Conservation (phyloP, 495 filamentous ascomycete species). For the Aspergillus funiculosus region DNA sequence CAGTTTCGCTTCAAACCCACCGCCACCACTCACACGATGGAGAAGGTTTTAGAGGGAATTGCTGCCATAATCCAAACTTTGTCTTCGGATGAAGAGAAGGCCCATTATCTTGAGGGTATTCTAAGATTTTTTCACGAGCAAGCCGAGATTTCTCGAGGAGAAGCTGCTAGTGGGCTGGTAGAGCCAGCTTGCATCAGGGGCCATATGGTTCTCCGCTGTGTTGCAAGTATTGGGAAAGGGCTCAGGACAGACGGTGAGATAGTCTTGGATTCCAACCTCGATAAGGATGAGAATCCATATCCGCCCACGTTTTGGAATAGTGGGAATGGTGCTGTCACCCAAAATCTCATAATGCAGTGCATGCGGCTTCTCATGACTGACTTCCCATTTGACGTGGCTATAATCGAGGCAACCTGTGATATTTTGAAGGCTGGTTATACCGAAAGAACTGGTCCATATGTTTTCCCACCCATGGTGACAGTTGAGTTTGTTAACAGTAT, state of each 20-base stretch:
- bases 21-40: slow-evolving; percentile 67
- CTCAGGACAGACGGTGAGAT: slow-evolving; percentile 66
- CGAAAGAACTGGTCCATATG: slow-evolving; percentile 73
- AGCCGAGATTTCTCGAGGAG: slow-evolving; percentile 31
- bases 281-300: slow-evolving; percentile 30
- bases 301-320: slow-evolving; percentile 54
- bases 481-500: slow-evolving; percentile 65
- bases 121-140: slow-evolving; percentile 53
- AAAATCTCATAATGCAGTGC: slow-evolving; percentile 52
- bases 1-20: slow-evolving; percentile 54
- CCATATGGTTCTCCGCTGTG: slow-evolving; percentile 62
- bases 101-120: slow-evolving; percentile 56
- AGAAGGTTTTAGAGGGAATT: slow-evolving; percentile 75
- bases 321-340: slow-evolving; percentile 48
- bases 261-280: slow-evolving; percentile 57
- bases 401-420: slow-evolving; percentile 70
- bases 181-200: slow-evolving; percentile 50
- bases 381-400: slow-evolving; percentile 57
- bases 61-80: slow-evolving; percentile 79
- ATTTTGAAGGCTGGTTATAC: slow-evolving; percentile 74
- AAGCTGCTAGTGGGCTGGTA: slow-evolving; percentile 30
- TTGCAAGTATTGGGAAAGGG: slow-evolving; percentile 74
- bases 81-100: slow-evolving; percentile 55
- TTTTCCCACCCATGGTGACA: slow-evolving; percentile 61
- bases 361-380: slow-evolving; percentile 45